These are phyloP conservation scores for Leccinum incarnatum DNA, from an alignment of 768 basidiomycete genomes.

Conservation along the genomic window DNA sequence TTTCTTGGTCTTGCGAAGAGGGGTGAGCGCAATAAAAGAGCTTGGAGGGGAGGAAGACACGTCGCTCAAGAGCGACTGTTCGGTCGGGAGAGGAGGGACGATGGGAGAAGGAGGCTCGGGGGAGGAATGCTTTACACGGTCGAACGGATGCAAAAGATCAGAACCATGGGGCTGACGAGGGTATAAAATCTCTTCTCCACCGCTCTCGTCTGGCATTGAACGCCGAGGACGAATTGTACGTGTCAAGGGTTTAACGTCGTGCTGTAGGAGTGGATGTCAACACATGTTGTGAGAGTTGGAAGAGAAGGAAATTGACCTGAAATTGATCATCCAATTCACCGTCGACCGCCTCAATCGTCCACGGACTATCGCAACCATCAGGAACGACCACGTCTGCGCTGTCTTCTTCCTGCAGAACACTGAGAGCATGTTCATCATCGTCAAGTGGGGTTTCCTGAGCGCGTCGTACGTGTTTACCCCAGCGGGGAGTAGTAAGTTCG, in stretches of 20 bases:
- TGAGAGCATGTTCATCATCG: conserved; percentile 39
- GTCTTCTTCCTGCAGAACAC: conserved; percentile 31
- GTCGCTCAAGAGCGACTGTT: conserved; percentile 28
- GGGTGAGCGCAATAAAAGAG: conserved; percentile 46
- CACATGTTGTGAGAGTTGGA: background rate
- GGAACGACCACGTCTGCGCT: conserved; percentile 40
- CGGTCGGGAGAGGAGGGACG: conserved; percentile 33
- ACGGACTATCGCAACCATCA: conserved; percentile 71
- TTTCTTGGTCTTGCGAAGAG: conserved; percentile 61
- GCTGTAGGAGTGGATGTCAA: conserved; percentile 31
- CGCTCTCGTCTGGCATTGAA: conserved; percentile 80
- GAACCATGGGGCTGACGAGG: conserved; percentile 54
- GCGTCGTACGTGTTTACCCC: conserved; percentile 58
- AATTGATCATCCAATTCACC: conserved; percentile 71
- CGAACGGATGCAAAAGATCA: conserved; percentile 32
- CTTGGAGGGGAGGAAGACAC: conserved; percentile 54
- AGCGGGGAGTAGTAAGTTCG: conserved; percentile 94
- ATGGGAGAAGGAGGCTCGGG: conserved; percentile 27
- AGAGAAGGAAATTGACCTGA: conserved; percentile 42
- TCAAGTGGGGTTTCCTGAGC: conserved; percentile 36
- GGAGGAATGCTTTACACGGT: conserved; percentile 32
- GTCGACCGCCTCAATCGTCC: conserved; percentile 87
- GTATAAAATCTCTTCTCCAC: conserved; percentile 88
- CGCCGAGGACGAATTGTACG: conserved; percentile 56
- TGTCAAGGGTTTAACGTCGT: conserved; percentile 42